Percentiles rank a stretch among this genome's conserved stretches.
Evolutionary conservation across 768 basidiomycete genomes (phyloP).

Genomic region (Termitomyces sp.): DNA sequence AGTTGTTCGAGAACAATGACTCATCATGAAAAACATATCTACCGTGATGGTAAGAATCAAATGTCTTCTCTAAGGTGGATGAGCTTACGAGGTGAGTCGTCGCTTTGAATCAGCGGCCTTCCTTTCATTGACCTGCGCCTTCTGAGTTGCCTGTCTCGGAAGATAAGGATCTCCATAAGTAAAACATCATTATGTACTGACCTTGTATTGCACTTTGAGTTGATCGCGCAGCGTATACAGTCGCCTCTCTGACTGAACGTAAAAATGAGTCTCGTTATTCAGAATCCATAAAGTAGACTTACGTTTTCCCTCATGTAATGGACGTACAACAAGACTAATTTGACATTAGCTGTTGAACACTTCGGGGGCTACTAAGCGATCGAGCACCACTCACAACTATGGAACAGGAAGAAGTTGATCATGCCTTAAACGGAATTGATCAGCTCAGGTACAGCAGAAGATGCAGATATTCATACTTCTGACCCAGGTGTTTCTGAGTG

Average conservation of each 20-base stretch:
- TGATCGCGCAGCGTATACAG: slow-evolving; percentile 68
- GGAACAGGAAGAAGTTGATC: slow-evolving; percentile 74
- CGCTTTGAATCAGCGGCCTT: slow-evolving; percentile 79
- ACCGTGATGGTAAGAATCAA: not conserved
- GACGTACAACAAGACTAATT: slow-evolving; percentile 67
- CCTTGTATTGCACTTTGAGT: slow-evolving; percentile 68
- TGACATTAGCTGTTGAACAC: slow-evolving; percentile 10
- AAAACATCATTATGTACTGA: slow-evolving; percentile 14
- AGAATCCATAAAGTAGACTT: slow-evolving; percentile 15
- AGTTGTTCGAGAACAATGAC: slow-evolving; percentile 22
- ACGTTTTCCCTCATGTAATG: slow-evolving; percentile 63
- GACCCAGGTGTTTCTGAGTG: slow-evolving; percentile 25
- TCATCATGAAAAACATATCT: slow-evolving; percentile 79
- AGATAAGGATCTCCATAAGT: slow-evolving; percentile 11
- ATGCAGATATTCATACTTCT: slow-evolving; percentile 24
- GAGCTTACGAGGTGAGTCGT: slow-evolving; percentile 67
- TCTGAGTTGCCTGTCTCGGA: slow-evolving; percentile 55
- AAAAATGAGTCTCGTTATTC: not conserved
- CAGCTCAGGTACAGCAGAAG: not conserved
- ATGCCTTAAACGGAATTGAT: slow-evolving; percentile 33
- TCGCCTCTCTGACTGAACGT: slow-evolving; percentile 55
- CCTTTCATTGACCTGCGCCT: slow-evolving; percentile 73
- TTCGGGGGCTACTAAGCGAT: not conserved
- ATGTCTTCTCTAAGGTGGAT: not conserved
- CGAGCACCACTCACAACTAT: slow-evolving; percentile 42